Evolutionary conservation across 192 early-diverging fungal species (phyloP), one percentile per base, ranked within the genome.

Genomic region (Thamnidium elegans): DNA sequence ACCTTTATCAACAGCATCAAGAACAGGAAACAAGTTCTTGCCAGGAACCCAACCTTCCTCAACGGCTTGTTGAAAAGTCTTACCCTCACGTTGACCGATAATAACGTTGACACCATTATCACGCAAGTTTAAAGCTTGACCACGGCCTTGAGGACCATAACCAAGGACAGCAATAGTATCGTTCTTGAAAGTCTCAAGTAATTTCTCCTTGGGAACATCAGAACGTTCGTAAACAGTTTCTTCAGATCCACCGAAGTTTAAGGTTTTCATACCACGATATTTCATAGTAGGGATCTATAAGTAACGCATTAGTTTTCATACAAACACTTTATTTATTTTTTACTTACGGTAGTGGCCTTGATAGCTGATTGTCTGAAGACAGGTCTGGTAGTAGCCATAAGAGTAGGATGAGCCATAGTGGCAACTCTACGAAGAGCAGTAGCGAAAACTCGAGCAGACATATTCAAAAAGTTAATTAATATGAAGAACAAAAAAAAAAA

Each of bases 71-170:
- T 96, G 84, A 89, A 89, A 96, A 23, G 91, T 92, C 70, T 83
- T 84, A 61, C 87, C 89, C 72, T 94, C 88, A 77, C 94, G 87
- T 14, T 89, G 83, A 50, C 94, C 94, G 70, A 96, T 79, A 56
- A 98, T 92, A 60, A 98, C 93, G 62, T 96, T 95, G 59, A 98
- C 80, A 55, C 92, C 92, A 73, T 98, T 94, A 83, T 96, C 94
- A 73, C 90, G 90, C 71, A 94, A 81, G 89, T 96, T 96, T 62
- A 95, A 89, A 52, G 91, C 87, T 76, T 95, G 94, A 58, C 90
- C 92, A 80, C 91, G 91, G 39, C 92, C 93, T 80, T 94, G 92
- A 43, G 95, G 92, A 19, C 95, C 95, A 79, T 97, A 97, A 61
- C 95, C 95, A 66, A 97, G 84, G 48, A 97, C 87, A 46, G 92